Conservation (phyloP, 2,329 filamentous ascomycete genomes). For the Colletotrichum chrysophilum region DNA sequence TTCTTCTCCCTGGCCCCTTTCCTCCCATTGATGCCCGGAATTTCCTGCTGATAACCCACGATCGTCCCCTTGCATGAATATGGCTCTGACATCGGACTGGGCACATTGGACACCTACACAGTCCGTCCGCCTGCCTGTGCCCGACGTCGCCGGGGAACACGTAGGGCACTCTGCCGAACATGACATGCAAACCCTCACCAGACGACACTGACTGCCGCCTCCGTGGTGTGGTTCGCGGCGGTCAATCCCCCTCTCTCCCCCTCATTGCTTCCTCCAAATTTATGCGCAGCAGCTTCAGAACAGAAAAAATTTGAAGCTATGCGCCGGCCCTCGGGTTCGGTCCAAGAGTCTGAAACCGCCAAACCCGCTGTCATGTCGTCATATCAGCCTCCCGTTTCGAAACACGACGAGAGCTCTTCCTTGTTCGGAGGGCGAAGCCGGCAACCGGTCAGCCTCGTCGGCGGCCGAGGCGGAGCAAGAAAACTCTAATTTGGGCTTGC, state of each 20-base stretch:
- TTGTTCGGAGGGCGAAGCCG: background rate
- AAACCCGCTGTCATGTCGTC: conserved; percentile 5
- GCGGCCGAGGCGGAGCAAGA: background rate
- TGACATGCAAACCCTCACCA: background rate
- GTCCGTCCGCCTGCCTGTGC: background rate
- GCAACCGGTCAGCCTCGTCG: background rate
- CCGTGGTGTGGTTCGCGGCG: background rate
- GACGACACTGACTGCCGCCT: background rate
- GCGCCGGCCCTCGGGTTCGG: background rate
- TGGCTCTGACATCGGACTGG: conserved; percentile 4
- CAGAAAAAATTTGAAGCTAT: background rate
- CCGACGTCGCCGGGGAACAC: background rate
- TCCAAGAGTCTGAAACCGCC: background rate
- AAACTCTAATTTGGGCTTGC: background rate
- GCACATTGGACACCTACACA: background rate
- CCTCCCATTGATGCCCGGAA: background rate
- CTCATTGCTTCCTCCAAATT: background rate
- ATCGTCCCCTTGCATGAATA: conserved; percentile 18
- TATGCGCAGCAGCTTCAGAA: conserved; percentile 7
- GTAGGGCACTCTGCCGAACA: background rate
- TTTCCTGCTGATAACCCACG: conserved; percentile 3
- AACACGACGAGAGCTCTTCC: conserved; percentile 5
- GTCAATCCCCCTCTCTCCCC: background rate
- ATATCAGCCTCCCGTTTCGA: conserved; percentile 8
- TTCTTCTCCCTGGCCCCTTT: background rate